Evolutionary conservation across 352 stramenopile genomes (phyloP), one percentile per base, ranked within the genome.

Genomic region (Blastocystis sp.): DNA sequence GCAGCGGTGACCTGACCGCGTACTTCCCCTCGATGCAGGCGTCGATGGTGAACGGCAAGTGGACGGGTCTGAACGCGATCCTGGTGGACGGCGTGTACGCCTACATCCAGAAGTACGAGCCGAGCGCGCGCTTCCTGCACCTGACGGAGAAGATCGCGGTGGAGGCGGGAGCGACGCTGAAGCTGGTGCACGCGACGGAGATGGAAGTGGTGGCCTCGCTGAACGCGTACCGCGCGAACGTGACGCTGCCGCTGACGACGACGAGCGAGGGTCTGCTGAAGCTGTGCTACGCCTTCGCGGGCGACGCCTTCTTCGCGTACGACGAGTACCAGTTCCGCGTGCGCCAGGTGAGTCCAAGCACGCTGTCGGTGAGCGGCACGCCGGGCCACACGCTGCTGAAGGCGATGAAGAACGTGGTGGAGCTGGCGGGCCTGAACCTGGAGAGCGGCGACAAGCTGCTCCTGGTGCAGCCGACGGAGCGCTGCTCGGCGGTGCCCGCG

Each of bases 271-370:
- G 48, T 9, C 4, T 54, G 45, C 42, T 84, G 74, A 84, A 84
- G 74, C 24, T 84, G 52, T 84, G 74, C 54, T 84, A 84, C 61
- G 74, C 74, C 45, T 84, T 84, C 28, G 74, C 74, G 38, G 74
- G 60, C 38, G 74, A 84, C 43, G 74, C 74, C 2, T 84, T 84
- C 74, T 84, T 84, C 28, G 57, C 21, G 2, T 84, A 84, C 61
- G 74, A 84, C 11, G 10, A 66, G 17, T 68, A 69, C 54, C 45
- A 34, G 34, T n/a, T 84, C 52, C 34, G 45, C 43, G 57, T 84
- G 38, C 57, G 66, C 48, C 57, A 84, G 54, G 42, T 84, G 24
- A 17, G 17, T 0, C 74, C 74, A 1, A 21, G n/a, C 6, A 19
- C 34, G 52, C 40, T 59, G 21, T 11, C 19, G 40, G 57, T 69